Base-by-base conservation (phyloP, 2,329 filamentous ascomycete species). In the Colletotrichum theobromicola region DNA sequence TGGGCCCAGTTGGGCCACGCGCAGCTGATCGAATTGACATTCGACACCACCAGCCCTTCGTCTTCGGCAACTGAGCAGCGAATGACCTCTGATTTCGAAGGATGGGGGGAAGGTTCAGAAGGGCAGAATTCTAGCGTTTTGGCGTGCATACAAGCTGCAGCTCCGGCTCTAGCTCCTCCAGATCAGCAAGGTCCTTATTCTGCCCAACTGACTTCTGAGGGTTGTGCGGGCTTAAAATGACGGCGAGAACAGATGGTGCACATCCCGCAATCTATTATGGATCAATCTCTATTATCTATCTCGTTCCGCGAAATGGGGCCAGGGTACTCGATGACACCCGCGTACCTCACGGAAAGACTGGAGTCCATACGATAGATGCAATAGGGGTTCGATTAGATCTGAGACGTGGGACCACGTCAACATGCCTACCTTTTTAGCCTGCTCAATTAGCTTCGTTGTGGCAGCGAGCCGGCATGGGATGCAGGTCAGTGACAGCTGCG, bases 301-400 rank as follows among this genome's bases (percentile, higher is more conserved):
- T 58, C 46, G 30, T 61, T 65, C 28, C n/a, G 70, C 50, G 15
- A 34, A 26, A 18, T 53, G 57, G 55, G 42, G 21, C 37, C 13
- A 34, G 21, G 28, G 46, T 35, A 26, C 42, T 50, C n/a, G 13
- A 10, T 50, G n/a, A 50, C 42, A 50, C n/a, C n/a, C 42, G n/a
- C 42, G n/a, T 50, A 50, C 42, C 42, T 50, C 24, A 10, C 42
- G 42, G n/a, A 50, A 50, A 50, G 42, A 50, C 42, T 50, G 42
- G 42, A 50, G 42, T 50, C 12, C 42, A 50, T 50, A 50, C 42
- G 42, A 24, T 21, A 53, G 46, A 42, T 35, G 71, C 32, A 67
- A 66, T 74, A 74, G 72, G 72, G 67, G 72, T 50, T 74, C 55
- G 61, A 57, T 61, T 66, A 61, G 61, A 66, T 67, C 67, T 71